Percentiles rank a stretch among this genome's conserved stretches.
Conservation (phyloP, 106 monocot species). For the Dendrobium catenatum region DNA sequence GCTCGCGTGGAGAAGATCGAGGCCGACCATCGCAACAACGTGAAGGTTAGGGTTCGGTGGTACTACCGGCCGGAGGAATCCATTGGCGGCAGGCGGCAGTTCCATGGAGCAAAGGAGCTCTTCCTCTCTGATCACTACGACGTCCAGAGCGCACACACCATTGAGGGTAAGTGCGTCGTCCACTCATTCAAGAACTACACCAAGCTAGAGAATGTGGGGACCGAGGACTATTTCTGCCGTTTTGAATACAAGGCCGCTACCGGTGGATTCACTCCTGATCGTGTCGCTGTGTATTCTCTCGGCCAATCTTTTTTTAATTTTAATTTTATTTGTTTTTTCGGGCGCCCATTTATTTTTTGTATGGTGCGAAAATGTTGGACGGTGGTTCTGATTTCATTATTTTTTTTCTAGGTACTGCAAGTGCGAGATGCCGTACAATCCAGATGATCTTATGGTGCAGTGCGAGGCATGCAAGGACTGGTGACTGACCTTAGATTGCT, state of each 20-base stretch:
- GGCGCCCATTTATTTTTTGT: background rate
- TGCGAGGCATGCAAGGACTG: constrained; percentile 32
- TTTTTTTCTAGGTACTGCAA: constrained; percentile 24
- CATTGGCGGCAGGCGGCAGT: constrained; percentile 24
- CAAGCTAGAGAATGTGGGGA: constrained; percentile 23
- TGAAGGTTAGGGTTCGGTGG: constrained; percentile 26
- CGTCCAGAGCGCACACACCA: constrained; percentile 29
- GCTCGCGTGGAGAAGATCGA: constrained; percentile 25
- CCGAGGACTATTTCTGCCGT: constrained; percentile 27
- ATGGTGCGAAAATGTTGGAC: background rate
- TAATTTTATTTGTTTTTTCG: background rate
- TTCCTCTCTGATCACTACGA: constrained; percentile 27
- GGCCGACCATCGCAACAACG: constrained; percentile 25
- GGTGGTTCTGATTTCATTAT: background rate
- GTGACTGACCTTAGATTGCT: constrained; percentile 8
- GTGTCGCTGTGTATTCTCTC: constrained; percentile 20
- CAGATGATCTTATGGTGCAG: constrained; percentile 30
- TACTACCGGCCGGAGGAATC: constrained; percentile 30
- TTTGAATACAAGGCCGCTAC: constrained; percentile 30
- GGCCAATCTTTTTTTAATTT: background rate
- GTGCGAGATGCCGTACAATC: constrained; percentile 34
- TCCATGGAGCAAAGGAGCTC: constrained; percentile 24
- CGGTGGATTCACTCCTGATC: constrained; percentile 26
- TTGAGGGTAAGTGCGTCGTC: constrained; percentile 24
- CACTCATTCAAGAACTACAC: constrained; percentile 34